These are phyloP conservation scores for Mollisia scopiformis DNA, from an alignment of 2,329 filamentous ascomycete species.

Conservation along the genomic window DNA sequence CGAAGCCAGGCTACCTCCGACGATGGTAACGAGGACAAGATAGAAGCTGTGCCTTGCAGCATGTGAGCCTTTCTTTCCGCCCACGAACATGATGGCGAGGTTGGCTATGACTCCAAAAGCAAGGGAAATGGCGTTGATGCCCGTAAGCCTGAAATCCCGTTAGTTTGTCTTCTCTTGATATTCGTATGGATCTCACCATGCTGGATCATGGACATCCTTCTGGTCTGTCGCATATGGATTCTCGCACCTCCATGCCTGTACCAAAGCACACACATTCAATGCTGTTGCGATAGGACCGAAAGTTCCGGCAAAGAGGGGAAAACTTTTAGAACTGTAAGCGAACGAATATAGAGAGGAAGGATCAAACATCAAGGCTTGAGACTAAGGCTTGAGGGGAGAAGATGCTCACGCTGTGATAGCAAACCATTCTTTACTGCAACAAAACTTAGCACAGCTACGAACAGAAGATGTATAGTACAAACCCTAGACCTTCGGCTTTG, in stretches of 20 bases:
- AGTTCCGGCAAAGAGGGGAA: constrained; percentile 16
- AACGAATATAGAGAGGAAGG: too few relatives aligned
- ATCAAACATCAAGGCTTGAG: too few relatives aligned
- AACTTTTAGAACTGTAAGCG: too few relatives aligned
- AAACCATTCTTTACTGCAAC: constrained; percentile 14
- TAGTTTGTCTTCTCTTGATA: background rate
- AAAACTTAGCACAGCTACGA: background rate
- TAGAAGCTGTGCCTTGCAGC: background rate
- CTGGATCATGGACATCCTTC: constrained; percentile 12
- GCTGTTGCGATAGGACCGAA: constrained; percentile 18
- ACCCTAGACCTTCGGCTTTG: background rate
- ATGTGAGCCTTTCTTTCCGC: background rate
- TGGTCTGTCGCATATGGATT: background rate
- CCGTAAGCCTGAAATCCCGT: constrained; percentile 5
- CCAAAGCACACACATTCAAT: constrained; percentile 16
- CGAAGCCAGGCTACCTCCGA: constrained; percentile 9
- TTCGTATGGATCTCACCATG: constrained; percentile 6
- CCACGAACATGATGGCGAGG: constrained; percentile 7
- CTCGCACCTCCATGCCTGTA: constrained; percentile 7
- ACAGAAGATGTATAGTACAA: background rate
- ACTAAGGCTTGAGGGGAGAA: too few relatives aligned
- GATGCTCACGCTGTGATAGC: constrained; percentile 13
- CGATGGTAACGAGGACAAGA: constrained; percentile 7
- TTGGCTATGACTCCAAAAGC: constrained; percentile 10
- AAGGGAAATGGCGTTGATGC: constrained; percentile 6